These are phyloP conservation scores for Eremochloa ophiuroides DNA, from an alignment of 176 grass and related monocot genomes.

Conservation along the genomic window DNA sequence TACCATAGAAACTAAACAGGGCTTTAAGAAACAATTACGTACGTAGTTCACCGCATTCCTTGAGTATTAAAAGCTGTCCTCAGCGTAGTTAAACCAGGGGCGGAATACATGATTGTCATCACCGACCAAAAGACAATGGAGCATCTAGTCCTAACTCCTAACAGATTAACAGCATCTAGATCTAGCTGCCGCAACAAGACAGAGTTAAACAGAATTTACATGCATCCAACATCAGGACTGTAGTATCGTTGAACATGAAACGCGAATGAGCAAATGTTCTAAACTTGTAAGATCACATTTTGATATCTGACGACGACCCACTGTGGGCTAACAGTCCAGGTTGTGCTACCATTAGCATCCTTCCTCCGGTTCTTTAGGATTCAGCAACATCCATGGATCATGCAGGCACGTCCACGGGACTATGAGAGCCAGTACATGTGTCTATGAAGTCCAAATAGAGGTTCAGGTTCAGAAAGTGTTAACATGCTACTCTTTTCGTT, in stretches of 20 bases:
- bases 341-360: background rate
- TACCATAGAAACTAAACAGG: too few species aligned
- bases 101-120: background rate
- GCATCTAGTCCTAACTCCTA: background rate
- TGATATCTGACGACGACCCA: background rate
- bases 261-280: background rate
- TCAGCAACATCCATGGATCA: background rate
- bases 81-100: too few species aligned
- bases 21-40: too few species aligned
- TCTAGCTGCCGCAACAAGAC: background rate
- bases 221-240: background rate
- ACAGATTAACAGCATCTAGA: too few species aligned
- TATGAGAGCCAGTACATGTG: background rate
- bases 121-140: background rate
- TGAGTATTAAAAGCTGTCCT: too few species aligned
- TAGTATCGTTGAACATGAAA: background rate
- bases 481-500: constrained; percentile 44
- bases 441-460: background rate
- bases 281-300: background rate
- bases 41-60: too few species aligned
- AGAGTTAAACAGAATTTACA: background rate
- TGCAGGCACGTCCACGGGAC: background rate
- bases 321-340: background rate
- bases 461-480: background rate
- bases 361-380: background rate